Conservation (phyloP, 495 filamentous ascomycete species). For the Penicillium robsamsonii region DNA sequence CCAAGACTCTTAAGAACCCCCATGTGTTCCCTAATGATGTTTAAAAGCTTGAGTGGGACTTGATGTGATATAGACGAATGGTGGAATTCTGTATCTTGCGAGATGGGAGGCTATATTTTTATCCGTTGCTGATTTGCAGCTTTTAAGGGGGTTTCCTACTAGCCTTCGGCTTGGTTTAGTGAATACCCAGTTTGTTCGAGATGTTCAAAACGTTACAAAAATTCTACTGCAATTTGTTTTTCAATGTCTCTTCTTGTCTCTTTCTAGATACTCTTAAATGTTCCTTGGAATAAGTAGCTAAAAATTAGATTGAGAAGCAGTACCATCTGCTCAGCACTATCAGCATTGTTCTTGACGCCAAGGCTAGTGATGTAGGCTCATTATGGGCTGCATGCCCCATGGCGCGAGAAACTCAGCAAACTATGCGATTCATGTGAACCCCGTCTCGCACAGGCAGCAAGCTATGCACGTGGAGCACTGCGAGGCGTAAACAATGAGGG, state of each 20-base stretch:
- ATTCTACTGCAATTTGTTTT: background rate
- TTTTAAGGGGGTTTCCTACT: background rate
- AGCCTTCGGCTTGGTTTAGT: background rate
- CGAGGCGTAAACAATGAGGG: too few species aligned
- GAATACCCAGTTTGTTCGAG: background rate
- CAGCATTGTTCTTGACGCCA: too few species aligned
- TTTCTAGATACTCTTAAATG: too few species aligned
- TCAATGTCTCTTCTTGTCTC: background rate
- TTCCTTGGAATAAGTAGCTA: too few species aligned
- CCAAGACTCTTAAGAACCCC: slow-evolving; percentile 22
- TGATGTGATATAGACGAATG: background rate
- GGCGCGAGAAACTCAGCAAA: too few species aligned
- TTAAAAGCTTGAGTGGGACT: background rate
- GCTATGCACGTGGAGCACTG: too few species aligned
- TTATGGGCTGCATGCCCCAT: too few species aligned
- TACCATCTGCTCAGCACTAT: too few species aligned
- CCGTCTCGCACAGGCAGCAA: too few species aligned
- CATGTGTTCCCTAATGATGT: slow-evolving; percentile 24
- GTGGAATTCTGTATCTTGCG: background rate
- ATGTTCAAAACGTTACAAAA: background rate
- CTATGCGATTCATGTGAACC: too few species aligned
- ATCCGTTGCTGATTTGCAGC: background rate
- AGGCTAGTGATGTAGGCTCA: too few species aligned
- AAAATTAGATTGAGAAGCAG: too few species aligned
- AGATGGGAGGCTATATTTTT: background rate